Conservation (phyloP, 164 flowering plant species). For the Annona squamosa region DNA sequence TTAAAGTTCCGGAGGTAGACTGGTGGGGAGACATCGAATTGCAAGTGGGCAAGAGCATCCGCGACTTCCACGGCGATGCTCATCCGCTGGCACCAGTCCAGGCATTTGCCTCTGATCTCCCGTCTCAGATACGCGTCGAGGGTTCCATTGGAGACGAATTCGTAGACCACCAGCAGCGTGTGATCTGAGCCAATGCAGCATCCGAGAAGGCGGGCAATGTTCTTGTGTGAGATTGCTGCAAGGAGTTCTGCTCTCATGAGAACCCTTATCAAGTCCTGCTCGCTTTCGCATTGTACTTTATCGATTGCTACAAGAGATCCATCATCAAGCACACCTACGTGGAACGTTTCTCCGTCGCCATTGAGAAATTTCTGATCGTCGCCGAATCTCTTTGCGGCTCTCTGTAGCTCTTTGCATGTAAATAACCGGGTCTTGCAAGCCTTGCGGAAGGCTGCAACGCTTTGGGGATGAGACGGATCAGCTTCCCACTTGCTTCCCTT, state of each 20-base stretch:
- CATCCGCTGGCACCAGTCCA: constrained; percentile 58
- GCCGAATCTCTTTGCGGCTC: constrained; percentile 61
- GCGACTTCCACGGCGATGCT: constrained; percentile 56
- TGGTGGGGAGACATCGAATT: constrained; percentile 50
- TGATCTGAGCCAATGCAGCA: constrained; percentile 46
- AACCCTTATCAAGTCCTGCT: constrained; percentile 40
- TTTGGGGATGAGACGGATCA: constrained; percentile 21
- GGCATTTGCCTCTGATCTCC: constrained; percentile 14
- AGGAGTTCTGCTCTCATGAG: constrained; percentile 40
- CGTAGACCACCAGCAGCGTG: constrained; percentile 48
- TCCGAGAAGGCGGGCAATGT: constrained; percentile 49
- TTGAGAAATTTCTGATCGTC: constrained; percentile 40
- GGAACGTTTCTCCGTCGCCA: constrained; percentile 32
- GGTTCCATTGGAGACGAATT: constrained; percentile 51
- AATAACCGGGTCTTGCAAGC: constrained; percentile 41
- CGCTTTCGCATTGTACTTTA: constrained; percentile 38
- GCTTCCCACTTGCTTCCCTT: constrained; percentile 21
- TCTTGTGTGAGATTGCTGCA: constrained; percentile 39
- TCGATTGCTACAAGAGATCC: constrained; percentile 60
- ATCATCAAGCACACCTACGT: constrained; percentile 46
- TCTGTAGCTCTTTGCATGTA: constrained; percentile 54
- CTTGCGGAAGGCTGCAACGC: constrained; percentile 35
- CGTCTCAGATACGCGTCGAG: constrained; percentile 40
- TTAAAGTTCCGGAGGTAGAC: constrained; percentile 47
- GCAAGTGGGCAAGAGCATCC: constrained; percentile 47